phyloP scores from a whole-genome alignment of 2,329 filamentous ascomycete genomes.

The Paramyrothecium sp. region DNA sequence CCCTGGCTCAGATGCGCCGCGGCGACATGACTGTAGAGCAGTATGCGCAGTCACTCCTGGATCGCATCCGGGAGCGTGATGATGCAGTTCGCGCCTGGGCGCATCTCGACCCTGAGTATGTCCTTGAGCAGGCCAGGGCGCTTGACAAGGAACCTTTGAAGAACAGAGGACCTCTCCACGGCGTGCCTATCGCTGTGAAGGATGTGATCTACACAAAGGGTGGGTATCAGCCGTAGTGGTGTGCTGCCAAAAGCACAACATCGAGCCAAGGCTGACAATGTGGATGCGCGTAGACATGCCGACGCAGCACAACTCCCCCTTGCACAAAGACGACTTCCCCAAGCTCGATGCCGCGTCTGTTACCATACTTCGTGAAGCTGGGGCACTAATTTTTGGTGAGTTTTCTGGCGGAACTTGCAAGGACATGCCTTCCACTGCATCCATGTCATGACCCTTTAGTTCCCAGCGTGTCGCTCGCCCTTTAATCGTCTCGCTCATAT shows the following conservation, averaged over 20 bases:
- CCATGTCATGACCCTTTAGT: background rate
- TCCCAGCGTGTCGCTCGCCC: background rate
- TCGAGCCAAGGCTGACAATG: background rate
- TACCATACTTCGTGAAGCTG: constrained; percentile 46
- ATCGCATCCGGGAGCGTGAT: constrained; percentile 40
- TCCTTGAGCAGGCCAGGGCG: constrained; percentile 44
- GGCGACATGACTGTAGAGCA: constrained; percentile 5
- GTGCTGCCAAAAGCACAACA: too few relatives aligned
- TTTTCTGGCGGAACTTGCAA: background rate
- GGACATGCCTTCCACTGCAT: background rate
- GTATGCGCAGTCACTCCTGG: constrained; percentile 44
- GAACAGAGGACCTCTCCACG: constrained; percentile 9
- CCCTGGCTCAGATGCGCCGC: constrained; percentile 6
- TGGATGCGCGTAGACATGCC: constrained; percentile 43
- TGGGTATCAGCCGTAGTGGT: constrained; percentile 9
- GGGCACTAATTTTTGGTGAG: constrained; percentile 49
- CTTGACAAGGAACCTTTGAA: constrained; percentile 36
- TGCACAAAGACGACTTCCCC: constrained; percentile 43
- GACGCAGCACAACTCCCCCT: constrained; percentile 50
- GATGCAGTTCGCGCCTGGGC: constrained; percentile 46
- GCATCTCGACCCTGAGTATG: constrained; percentile 37
- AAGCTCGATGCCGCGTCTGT: constrained; percentile 51
- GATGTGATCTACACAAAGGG: constrained; percentile 56
- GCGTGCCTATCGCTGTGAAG: constrained; percentile 47
- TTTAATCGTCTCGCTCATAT: background rate